Evolutionary conservation across 2,329 filamentous ascomycete species (phyloP).

Genomic region (Hymenoscyphus fraxineus): DNA sequence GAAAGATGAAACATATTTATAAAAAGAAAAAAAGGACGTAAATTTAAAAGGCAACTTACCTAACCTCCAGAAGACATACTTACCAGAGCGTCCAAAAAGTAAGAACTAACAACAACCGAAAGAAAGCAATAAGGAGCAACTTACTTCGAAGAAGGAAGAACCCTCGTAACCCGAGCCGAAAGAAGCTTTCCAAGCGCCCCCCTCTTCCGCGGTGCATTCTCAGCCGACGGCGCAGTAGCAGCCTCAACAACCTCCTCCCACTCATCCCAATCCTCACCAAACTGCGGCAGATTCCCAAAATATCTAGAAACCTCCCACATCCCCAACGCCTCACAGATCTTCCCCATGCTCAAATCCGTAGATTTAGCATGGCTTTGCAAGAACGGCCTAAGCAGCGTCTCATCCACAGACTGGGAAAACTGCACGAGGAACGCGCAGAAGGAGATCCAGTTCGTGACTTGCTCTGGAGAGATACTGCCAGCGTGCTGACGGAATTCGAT

Average conservation of each 20-base stretch:
- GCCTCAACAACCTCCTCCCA: neutral
- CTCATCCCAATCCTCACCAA: neutral
- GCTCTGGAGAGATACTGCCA: conserved; percentile 11
- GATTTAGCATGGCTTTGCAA: neutral
- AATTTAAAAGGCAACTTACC: too few species aligned
- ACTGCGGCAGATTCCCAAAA: neutral
- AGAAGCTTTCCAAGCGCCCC: too few species aligned
- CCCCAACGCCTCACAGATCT: neutral
- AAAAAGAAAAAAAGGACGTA: too few species aligned
- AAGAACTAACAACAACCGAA: too few species aligned
- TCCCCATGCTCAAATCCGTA: neutral
- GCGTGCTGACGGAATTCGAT: conserved; percentile 26
- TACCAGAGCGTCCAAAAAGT: too few species aligned
- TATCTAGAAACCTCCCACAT: neutral
- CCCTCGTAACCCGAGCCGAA: too few species aligned
- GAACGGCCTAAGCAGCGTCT: neutral
- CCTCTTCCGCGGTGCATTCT: neutral
- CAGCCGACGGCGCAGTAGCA: neutral
- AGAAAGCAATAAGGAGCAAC: too few species aligned
- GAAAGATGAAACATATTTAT: too few species aligned
- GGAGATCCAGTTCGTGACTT: conserved; percentile 14
- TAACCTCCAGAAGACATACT: too few species aligned
- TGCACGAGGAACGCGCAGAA: conserved; percentile 8
- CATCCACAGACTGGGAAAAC: conserved; percentile 2
- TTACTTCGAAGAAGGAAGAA: too few species aligned